Percentiles rank a stretch among this genome's conserved stretches.
Evolutionary conservation across 352 stramenopile genomes (phyloP).

Genomic region (Phytophthora sojae): DNA sequence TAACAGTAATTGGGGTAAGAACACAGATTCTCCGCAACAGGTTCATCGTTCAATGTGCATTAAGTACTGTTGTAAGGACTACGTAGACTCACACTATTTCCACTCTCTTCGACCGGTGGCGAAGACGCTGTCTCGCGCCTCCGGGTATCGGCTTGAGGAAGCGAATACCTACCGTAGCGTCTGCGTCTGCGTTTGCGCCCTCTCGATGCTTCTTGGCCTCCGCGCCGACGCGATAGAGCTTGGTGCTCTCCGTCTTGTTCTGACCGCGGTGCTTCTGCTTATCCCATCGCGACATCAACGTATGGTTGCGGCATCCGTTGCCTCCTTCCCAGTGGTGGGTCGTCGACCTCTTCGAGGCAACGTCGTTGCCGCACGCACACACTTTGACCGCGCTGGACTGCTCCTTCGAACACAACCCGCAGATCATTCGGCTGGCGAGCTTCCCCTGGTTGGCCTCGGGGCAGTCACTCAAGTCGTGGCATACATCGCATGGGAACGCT

Average conservation of each 20-base stretch:
- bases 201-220: slow-evolving; percentile 53
- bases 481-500: slow-evolving; percentile 76
- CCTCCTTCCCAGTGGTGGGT: slow-evolving; percentile 76
- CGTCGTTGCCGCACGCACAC: slow-evolving; percentile 73
- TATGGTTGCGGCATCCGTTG: slow-evolving; percentile 62
- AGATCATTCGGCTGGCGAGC: slow-evolving; percentile 81
- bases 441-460: slow-evolving; percentile 65
- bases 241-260: slow-evolving; percentile 83
- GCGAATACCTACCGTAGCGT: neutral
- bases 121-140: neutral
- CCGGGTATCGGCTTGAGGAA: too few species aligned
- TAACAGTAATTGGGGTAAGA: too few species aligned
- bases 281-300: slow-evolving; percentile 63
- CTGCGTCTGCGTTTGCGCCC: slow-evolving; percentile 6
- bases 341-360: slow-evolving; percentile 47
- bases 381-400: slow-evolving; percentile 73
- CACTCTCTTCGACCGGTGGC: too few species aligned
- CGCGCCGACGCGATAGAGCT: slow-evolving; percentile 65
- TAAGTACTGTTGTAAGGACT: too few species aligned
- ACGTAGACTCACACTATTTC: too few species aligned
- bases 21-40: too few species aligned
- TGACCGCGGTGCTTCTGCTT: slow-evolving; percentile 71
- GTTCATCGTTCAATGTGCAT: too few species aligned
- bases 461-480: slow-evolving; percentile 71
- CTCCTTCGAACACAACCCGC: slow-evolving; percentile 78